Evolutionary conservation across 768 basidiomycete genomes (phyloP).

Genomic region (Favolaschia claudopus): DNA sequence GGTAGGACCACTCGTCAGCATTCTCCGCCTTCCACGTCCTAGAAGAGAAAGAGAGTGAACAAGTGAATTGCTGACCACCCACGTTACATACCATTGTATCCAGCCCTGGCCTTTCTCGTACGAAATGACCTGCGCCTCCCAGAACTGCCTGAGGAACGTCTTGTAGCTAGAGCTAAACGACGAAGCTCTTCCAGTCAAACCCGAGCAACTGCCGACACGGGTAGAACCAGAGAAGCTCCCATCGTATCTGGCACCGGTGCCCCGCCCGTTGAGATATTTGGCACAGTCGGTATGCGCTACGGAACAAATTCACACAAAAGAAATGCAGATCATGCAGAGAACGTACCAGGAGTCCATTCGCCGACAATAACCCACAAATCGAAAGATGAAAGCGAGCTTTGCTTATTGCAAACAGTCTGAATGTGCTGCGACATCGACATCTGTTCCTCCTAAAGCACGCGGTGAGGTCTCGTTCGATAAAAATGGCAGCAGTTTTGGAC

Average conservation of each 20-base stretch:
- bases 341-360: slow-evolving; percentile 74
- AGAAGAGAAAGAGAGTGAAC: background rate
- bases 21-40: slow-evolving; percentile 83
- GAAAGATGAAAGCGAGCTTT: background rate
- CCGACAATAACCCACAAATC: slow-evolving; percentile 38
- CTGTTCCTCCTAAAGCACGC: background rate
- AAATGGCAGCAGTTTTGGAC: background rate
- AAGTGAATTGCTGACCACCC: background rate
- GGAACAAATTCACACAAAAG: background rate
- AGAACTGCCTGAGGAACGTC: slow-evolving; percentile 80
- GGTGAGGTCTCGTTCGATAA: background rate
- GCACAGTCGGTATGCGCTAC: slow-evolving; percentile 76
- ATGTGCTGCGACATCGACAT: slow-evolving; percentile 18
- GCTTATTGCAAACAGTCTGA: slow-evolving; percentile 9
- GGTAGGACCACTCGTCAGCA: slow-evolving; percentile 92
- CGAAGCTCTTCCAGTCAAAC: slow-evolving; percentile 76
- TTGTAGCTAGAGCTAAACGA: slow-evolving; percentile 82
- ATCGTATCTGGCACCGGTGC: slow-evolving; percentile 69
- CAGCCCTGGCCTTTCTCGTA: slow-evolving; percentile 78
- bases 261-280: slow-evolving; percentile 86
- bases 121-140: slow-evolving; percentile 84
- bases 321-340: too few relatives aligned
- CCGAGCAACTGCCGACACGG: slow-evolving; percentile 75
- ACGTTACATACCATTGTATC: slow-evolving; percentile 61
- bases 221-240: slow-evolving; percentile 71